Conservation (phyloP, 371 early-diverging fungal species). For the Mucor sp. region DNA sequence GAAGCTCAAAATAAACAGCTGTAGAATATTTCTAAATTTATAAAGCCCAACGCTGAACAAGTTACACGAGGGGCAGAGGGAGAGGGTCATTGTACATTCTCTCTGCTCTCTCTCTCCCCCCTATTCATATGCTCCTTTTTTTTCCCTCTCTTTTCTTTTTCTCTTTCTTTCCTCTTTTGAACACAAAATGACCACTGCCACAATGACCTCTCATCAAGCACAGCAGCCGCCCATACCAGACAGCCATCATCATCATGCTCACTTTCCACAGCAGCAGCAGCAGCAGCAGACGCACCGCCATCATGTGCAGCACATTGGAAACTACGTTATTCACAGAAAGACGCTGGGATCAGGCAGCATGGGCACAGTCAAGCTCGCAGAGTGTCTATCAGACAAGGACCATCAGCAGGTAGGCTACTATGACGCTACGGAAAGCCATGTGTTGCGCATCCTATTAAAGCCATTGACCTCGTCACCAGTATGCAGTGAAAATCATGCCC, state of each 20-base stretch:
- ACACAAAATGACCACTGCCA: slow-evolving; percentile 7
- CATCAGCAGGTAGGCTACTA: slow-evolving; percentile 29
- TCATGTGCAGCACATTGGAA: slow-evolving; percentile 34
- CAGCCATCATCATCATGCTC: not conserved
- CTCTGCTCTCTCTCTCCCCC: not conserved
- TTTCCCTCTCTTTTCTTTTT: not conserved
- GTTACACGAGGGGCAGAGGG: not conserved
- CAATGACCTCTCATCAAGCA: not conserved
- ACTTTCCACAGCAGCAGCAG: not conserved
- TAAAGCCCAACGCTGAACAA: not conserved
- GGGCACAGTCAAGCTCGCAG: slow-evolving; percentile 96
- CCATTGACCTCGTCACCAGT: slow-evolving; percentile 17
- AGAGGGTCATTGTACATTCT: not conserved
- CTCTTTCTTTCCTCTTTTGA: not conserved
- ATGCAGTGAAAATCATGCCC: slow-evolving; percentile 56
- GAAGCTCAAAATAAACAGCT: not conserved
- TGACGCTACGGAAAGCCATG: not conserved
- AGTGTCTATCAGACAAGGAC: slow-evolving; percentile 40
- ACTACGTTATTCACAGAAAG: slow-evolving; percentile 60
- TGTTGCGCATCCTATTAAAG: not conserved
- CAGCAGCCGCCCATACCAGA: not conserved
- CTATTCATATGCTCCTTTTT: not conserved
- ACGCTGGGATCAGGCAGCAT: slow-evolving; percentile 97
- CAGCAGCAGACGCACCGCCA: not conserved
- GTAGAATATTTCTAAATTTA: not conserved